Conservation (phyloP, 495 filamentous ascomycete species). For the Lindgomyces ingoldianus region DNA sequence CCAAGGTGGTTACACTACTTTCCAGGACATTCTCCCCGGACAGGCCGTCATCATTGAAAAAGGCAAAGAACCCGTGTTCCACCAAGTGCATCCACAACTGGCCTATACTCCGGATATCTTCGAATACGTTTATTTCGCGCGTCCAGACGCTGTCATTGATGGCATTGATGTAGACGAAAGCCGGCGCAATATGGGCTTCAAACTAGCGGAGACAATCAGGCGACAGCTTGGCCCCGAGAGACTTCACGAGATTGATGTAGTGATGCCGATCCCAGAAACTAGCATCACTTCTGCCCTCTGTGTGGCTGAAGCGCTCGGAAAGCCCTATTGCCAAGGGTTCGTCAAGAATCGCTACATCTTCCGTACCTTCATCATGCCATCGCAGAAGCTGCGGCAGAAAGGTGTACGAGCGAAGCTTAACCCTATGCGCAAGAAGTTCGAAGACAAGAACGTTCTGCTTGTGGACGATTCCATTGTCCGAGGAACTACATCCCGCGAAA, state of each 20-base stretch:
- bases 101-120: constrained; percentile 92
- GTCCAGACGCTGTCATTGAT: constrained; percentile 89
- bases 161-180: constrained; percentile 88
- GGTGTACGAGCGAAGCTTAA: constrained; percentile 77
- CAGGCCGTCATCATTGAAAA: constrained; percentile 94
- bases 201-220: constrained; percentile 77
- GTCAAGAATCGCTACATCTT: constrained; percentile 97
- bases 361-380: constrained; percentile 94
- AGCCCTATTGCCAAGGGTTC: constrained; percentile 81
- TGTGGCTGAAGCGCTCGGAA: constrained; percentile 74
- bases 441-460: constrained; percentile 77
- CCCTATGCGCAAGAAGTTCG: constrained; percentile 84
- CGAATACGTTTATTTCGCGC: constrained; percentile 84
- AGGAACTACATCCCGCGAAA: constrained; percentile 88
- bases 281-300: constrained; percentile 80
- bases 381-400: constrained; percentile 79
- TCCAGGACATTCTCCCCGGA: constrained; percentile 83
- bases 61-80: constrained; percentile 71
- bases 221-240: constrained; percentile 70
- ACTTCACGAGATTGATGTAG: constrained; percentile 84
- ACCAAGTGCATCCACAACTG: constrained; percentile 70
- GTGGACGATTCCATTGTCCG: constrained; percentile 94
- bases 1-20: constrained; percentile 81
- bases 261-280: constrained; percentile 88
- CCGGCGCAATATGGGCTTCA: constrained; percentile 88